Percentiles rank a stretch among this genome's conserved stretches.
These are phyloP conservation scores for Talaromyces funiculosus DNA, from an alignment of 2,329 filamentous ascomycete genomes.

Conservation along the genomic window DNA sequence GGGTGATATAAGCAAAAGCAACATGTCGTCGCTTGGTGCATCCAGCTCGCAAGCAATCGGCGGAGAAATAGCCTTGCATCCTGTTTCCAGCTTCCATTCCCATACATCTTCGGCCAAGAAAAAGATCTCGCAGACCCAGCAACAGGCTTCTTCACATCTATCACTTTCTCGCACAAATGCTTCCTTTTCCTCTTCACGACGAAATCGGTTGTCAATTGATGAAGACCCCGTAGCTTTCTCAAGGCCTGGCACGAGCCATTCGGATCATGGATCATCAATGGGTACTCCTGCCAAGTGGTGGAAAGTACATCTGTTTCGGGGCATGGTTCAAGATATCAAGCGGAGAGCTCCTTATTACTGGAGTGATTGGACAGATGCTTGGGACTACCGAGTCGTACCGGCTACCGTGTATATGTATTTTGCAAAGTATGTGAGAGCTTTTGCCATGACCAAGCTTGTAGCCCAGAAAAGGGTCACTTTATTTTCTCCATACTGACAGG, in stretches of 20 bases:
- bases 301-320: conserved; percentile 67
- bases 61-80: conserved; percentile 22
- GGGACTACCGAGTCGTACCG: conserved; percentile 83
- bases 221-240: background rate
- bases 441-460: background rate
- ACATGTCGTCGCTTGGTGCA: conserved; percentile 2
- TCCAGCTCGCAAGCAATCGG: conserved; percentile 10
- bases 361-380: conserved; percentile 81
- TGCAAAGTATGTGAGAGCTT: conserved; percentile 63
- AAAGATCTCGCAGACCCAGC: conserved; percentile 22
- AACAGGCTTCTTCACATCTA: background rate
- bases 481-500: background rate
- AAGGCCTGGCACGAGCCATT: conserved; percentile 13
- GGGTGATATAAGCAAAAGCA: conserved; percentile 7
- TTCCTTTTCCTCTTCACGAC: background rate
- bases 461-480: background rate
- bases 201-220: background rate
- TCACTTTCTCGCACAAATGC: conserved; percentile 1
- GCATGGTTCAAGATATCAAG: conserved; percentile 73
- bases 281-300: conserved; percentile 53
- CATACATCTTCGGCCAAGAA: conserved; percentile 19
- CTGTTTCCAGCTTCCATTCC: conserved; percentile 24
- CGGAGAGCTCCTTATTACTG: conserved; percentile 69
- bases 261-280: conserved; percentile 12
- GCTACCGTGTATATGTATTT: conserved; percentile 93